phyloP scores from a whole-genome alignment of 225 moss, liverwort and hornwort species.

The Bryum argenteum region DNA sequence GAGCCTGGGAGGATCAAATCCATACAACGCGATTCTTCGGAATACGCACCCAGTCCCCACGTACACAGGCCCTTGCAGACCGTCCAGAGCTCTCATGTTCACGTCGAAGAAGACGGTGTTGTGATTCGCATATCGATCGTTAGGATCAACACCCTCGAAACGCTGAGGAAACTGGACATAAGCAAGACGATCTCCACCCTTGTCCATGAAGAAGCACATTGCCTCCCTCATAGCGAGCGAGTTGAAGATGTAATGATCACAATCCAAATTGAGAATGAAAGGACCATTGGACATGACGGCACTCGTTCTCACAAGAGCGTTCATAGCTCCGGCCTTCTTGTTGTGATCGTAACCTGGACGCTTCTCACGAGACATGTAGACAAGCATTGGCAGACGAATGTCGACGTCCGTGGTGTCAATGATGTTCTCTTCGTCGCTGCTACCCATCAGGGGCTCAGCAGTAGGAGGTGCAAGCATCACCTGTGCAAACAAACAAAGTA shows the following conservation, averaged over 20 bases:
- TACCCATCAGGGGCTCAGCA: constrained; percentile 68
- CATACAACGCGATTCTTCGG: constrained; percentile 69
- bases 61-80: constrained; percentile 76
- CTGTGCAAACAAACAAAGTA: constrained; percentile 19
- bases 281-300: constrained; percentile 95
- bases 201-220: constrained; percentile 98
- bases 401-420: constrained; percentile 74
- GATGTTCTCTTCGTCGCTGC: constrained; percentile 72
- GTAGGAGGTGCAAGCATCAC: constrained; percentile 83
- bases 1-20: constrained; percentile 70
- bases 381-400: constrained; percentile 90
- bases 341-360: constrained; percentile 97
- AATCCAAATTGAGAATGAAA: constrained; percentile 95
- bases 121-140: constrained; percentile 80
- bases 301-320: constrained; percentile 89
- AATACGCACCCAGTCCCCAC: constrained; percentile 81
- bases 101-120: constrained; percentile 83
- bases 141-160: constrained; percentile 82
- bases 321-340: constrained; percentile 99
- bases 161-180: constrained; percentile 94
- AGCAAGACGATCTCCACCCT: constrained; percentile 82
- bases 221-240: constrained; percentile 74
- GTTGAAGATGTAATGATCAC: constrained; percentile 85
- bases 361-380: constrained; percentile 94
- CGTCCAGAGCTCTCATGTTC: constrained; percentile 78